Percentiles rank a stretch among this genome's conserved stretches.
Conservation (phyloP, 768 basidiomycete species). For the Russula ochroleuca region DNA sequence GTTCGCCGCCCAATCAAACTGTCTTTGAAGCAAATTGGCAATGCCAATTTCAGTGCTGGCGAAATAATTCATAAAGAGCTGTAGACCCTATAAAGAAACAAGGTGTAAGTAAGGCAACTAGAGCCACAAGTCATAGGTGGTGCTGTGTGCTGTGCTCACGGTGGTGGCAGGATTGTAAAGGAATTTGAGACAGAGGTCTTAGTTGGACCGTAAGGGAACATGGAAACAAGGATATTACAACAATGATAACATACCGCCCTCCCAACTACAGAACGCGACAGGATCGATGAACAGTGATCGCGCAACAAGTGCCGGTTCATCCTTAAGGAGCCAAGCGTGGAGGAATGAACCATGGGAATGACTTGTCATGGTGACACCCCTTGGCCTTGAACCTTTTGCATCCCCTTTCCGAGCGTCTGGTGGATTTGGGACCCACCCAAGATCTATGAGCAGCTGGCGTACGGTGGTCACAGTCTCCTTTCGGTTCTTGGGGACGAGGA, state of each 20-base stretch:
- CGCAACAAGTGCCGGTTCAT: constrained; percentile 57
- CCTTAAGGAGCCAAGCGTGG: constrained; percentile 89
- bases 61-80: constrained; percentile 83
- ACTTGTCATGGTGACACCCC: constrained; percentile 73
- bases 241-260: constrained; percentile 62
- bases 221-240: background rate
- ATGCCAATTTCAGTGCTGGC: constrained; percentile 85
- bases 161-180: constrained; percentile 66
- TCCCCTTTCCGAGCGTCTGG: constrained; percentile 29
- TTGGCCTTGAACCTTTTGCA: constrained; percentile 29
- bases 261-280: constrained; percentile 88
- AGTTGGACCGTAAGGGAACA: constrained; percentile 9
- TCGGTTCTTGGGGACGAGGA: constrained; percentile 65
- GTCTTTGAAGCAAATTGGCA: constrained; percentile 75
- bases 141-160: constrained; percentile 39
- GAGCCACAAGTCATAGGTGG: background rate
- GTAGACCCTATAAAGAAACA: constrained; percentile 51
- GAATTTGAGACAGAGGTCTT: constrained; percentile 90
- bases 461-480: constrained; percentile 55
- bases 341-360: constrained; percentile 88
- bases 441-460: constrained; percentile 49
- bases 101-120: constrained; percentile 12
- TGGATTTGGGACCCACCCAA: constrained; percentile 56
- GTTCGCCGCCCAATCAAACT: constrained; percentile 85
- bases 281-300: constrained; percentile 91